Conservation (phyloP, 2,329 filamentous ascomycete genomes). For the Fusarium phyllophilum region DNA sequence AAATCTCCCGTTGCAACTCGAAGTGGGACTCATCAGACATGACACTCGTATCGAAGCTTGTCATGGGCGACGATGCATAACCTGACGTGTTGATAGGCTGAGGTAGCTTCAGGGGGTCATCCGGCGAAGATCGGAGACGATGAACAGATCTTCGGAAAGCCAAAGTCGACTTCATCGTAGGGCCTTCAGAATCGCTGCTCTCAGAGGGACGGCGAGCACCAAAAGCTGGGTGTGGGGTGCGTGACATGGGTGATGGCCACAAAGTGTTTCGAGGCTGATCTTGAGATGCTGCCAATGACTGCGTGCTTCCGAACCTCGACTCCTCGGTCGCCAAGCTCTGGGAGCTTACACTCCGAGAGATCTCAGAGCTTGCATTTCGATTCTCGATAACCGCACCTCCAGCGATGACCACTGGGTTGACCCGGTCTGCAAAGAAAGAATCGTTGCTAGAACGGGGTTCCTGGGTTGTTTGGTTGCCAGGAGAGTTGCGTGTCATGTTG, state of each 20-base stretch:
- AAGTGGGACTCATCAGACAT: constrained; percentile 66
- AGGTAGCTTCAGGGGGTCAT: constrained; percentile 60
- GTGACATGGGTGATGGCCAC: constrained; percentile 65
- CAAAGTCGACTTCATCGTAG: constrained; percentile 60
- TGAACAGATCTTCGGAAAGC: constrained; percentile 67
- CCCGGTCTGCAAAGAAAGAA: constrained; percentile 68
- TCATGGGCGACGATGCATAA: constrained; percentile 60
- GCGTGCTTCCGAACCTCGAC: constrained; percentile 52
- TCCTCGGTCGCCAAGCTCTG: constrained; percentile 56
- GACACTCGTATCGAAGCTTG: constrained; percentile 66
- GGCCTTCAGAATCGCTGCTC: constrained; percentile 64
- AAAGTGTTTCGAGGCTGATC: constrained; percentile 57
- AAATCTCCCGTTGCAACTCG: constrained; percentile 52
- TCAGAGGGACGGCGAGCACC: constrained; percentile 61
- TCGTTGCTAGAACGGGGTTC: constrained; percentile 64
- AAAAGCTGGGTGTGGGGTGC: constrained; percentile 39
- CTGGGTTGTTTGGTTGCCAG: constrained; percentile 59
- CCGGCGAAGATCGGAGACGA: constrained; percentile 57
- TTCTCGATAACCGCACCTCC: constrained; percentile 72
- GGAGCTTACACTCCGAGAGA: constrained; percentile 61
- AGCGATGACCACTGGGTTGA: constrained; percentile 73
- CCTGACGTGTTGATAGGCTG: constrained; percentile 62
- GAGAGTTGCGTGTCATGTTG: constrained; percentile 57
- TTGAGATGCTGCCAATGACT: constrained; percentile 53
- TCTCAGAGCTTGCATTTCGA: constrained; percentile 62